Evolutionary conservation across 768 basidiomycete species (phyloP), one percentile per base, ranked within the genome.

Genomic region (Kwoniella botswanensis): DNA sequence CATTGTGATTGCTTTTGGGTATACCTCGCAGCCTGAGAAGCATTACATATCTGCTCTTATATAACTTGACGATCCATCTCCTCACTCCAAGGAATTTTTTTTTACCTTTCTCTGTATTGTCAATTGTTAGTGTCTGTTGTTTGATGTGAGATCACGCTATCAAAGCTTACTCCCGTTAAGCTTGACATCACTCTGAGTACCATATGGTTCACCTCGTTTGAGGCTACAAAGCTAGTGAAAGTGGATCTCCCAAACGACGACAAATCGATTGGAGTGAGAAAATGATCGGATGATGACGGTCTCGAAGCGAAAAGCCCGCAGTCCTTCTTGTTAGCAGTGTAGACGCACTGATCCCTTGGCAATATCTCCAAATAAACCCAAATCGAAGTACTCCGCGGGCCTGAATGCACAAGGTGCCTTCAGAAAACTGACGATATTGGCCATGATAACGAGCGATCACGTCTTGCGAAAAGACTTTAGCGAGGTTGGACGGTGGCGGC

Each of bases 121-220:
- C 35, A 35, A 35, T 35, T 35, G 7, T 35, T 35, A 35, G 35
- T 35, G 35, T 35, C 35, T 6, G 35, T 35, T 35, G 35, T 35
- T 61, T 61, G 59, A 61, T 61, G 59, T 61, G 13, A 61, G 42
- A 61, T 61, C 59, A 61, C 59, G 59, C 59, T 61, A 61, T 61
- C 35, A 44, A 61, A 61, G 15, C 17, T 61, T 43, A 61, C 7
- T 21, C 15, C 43, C 2, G 22, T 59, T 42, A 44, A 61, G 59
- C 59, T 61, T 43, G 41, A n/a, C 43, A 15, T 17, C 26, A 43
- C 2, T 12, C 6, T 29, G 12, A 17, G 21, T 11, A 42, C 42
- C 42, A 61, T 43, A 17, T 61, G 59, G 41, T 17, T 17, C 59
- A 50, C 12, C 46, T 50, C 59, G 24, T 15, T 44, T 61, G 35